Conservation (phyloP, 1,139 yeast species). For the Lodderomyces pseudojiufengensis region DNA sequence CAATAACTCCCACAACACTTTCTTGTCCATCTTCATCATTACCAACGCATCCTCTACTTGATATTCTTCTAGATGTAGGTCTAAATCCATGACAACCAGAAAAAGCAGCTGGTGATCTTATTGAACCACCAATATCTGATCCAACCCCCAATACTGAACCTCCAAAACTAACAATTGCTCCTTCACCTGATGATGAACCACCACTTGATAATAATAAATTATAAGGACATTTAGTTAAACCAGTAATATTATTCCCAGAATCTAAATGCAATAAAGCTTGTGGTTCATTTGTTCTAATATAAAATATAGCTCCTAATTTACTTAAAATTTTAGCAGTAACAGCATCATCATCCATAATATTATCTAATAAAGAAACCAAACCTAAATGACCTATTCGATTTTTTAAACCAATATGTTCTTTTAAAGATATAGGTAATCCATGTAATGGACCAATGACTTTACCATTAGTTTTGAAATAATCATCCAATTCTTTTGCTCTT, state of each 20-base stretch:
- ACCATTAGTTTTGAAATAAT: slow-evolving; percentile 23
- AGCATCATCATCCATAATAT: slow-evolving; percentile 37
- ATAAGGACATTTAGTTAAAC: slow-evolving; percentile 31
- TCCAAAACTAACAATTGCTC: slow-evolving; percentile 30
- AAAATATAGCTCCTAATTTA: slow-evolving; percentile 31
- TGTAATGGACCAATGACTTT: slow-evolving; percentile 31
- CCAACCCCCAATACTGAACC: slow-evolving; percentile 53
- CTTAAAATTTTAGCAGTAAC: slow-evolving; percentile 24
- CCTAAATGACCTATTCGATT: slow-evolving; percentile 61
- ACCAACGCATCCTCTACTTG: slow-evolving; percentile 48
- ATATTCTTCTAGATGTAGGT: slow-evolving; percentile 62
- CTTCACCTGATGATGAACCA: slow-evolving; percentile 38
- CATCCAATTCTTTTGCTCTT: slow-evolving; percentile 28
- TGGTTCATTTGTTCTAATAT: slow-evolving; percentile 33
- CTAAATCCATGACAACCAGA: slow-evolving; percentile 65
- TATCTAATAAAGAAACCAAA: slow-evolving; percentile 52
- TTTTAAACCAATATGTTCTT: slow-evolving; percentile 54
- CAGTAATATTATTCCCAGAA: slow-evolving; percentile 32
- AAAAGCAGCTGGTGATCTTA: slow-evolving; percentile 45
- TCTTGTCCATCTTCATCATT: slow-evolving; percentile 57
- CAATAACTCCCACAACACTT: slow-evolving; percentile 55
- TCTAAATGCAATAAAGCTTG: slow-evolving; percentile 41
- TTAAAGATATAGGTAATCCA: slow-evolving; percentile 41
- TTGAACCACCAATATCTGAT: slow-evolving; percentile 58
- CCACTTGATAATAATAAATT: slow-evolving; percentile 32